phyloP scores from a whole-genome alignment of 208 protist genomes.

The Wallacemonas sp. region DNA sequence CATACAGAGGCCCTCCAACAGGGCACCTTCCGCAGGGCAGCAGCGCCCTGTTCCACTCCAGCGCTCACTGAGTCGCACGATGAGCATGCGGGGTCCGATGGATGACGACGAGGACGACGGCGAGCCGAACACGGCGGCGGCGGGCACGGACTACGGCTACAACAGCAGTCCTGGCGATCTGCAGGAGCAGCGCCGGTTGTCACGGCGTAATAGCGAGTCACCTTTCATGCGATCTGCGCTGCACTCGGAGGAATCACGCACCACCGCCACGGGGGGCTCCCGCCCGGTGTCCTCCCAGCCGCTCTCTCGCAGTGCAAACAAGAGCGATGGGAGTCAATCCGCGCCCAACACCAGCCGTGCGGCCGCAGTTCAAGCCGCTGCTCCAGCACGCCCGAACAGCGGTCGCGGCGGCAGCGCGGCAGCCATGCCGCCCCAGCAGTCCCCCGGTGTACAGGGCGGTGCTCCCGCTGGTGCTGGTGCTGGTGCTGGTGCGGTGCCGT shows the following conservation, averaged over 20 bases:
- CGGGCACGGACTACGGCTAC: neutral
- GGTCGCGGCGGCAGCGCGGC: neutral
- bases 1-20: constrained; percentile 6
- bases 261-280: neutral
- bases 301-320: too few relatives aligned
- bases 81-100: constrained; percentile 13
- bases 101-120: constrained; percentile 5
- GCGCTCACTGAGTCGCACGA: constrained; percentile 11
- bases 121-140: neutral
- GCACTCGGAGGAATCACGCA: constrained; percentile 5
- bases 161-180: neutral
- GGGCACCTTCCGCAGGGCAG: constrained; percentile 3
- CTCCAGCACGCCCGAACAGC: too few relatives aligned
- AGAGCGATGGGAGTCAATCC: too few relatives aligned
- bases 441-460: neutral
- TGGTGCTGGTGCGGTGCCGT: neutral
- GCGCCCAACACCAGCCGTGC: too few relatives aligned
- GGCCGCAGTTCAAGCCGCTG: too few relatives aligned
- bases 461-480: neutral
- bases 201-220: constrained; percentile 4
- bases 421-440: neutral
- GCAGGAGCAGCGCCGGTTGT: constrained; percentile 8
- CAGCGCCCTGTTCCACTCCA: constrained; percentile 3
- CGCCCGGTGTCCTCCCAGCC: neutral
- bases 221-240: neutral